Percentiles rank a stretch among this genome's conserved stretches.
These are phyloP conservation scores for Jackrogersella minutella DNA, from an alignment of 495 filamentous ascomycete genomes.

Conservation along the genomic window DNA sequence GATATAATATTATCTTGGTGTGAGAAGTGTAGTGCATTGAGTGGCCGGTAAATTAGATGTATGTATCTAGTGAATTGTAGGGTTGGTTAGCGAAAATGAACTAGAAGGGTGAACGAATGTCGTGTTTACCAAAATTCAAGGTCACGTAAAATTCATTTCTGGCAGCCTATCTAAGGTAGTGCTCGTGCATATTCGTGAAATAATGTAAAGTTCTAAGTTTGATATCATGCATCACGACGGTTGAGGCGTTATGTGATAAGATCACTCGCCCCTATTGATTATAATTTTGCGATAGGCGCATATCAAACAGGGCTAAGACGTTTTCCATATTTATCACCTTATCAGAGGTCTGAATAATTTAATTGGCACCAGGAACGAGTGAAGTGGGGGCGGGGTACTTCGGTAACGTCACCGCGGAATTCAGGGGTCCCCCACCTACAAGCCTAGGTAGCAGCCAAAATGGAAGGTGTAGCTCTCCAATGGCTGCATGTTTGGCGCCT, in stretches of 20 bases:
- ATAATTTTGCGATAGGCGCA: constrained; percentile 3
- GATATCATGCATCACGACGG: neutral
- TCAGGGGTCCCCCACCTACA: neutral
- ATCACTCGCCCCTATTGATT: constrained; percentile 10
- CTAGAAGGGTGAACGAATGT: neutral
- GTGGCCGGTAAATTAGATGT: neutral
- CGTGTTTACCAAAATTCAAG: neutral
- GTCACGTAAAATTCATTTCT: neutral
- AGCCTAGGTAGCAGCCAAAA: constrained; percentile 5
- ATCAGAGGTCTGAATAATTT: neutral
- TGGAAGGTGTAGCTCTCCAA: neutral
- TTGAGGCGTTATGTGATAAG: constrained; percentile 17
- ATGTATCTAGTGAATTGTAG: neutral
- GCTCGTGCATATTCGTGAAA: neutral
- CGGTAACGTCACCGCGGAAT: constrained; percentile 21
- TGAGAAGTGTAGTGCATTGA: neutral
- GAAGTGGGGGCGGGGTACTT: constrained; percentile 21
- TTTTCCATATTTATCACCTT: neutral
- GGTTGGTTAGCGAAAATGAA: no score
- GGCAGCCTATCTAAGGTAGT: neutral
- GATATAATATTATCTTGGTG: neutral
- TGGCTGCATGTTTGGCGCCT: neutral
- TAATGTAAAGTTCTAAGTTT: neutral
- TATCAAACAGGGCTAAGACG: neutral
- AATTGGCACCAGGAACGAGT: neutral